These are phyloP conservation scores for Vitis hybrid DNA, from an alignment of 177 flowering plant genomes.

Conservation along the genomic window DNA sequence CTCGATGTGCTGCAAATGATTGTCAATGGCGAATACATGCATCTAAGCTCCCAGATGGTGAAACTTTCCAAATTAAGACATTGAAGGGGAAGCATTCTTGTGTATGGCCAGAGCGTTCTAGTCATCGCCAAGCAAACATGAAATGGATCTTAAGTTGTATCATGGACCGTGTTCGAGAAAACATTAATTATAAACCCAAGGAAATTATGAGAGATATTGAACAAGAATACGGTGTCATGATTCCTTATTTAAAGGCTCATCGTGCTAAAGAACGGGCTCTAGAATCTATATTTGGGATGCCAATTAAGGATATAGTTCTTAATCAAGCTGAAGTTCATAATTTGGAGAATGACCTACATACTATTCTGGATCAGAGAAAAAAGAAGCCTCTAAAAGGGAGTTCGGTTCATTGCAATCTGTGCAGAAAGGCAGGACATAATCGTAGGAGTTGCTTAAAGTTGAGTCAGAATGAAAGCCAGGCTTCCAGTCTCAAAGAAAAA, in stretches of 20 bases:
- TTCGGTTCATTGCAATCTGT: slow-evolving; percentile 3
- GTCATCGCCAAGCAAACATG: slow-evolving; percentile 3
- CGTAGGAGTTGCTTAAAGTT: slow-evolving; percentile 1
- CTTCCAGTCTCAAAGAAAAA: not conserved
- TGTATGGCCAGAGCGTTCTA: not conserved
- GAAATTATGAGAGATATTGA: slow-evolving; percentile 5
- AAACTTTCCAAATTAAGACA: slow-evolving; percentile 6
- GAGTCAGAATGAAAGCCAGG: not conserved
- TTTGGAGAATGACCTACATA: not conserved
- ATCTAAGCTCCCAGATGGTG: slow-evolving; percentile 1
- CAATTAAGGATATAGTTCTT: slow-evolving; percentile 6
- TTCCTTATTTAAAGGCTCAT: slow-evolving; percentile 5
- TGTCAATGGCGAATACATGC: slow-evolving; percentile 8
- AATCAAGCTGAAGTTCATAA: not conserved
- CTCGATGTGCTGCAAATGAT: slow-evolving; percentile 4
- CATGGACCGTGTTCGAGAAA: slow-evolving; percentile 6
- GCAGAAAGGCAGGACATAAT: slow-evolving; percentile 7
- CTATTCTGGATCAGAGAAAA: not conserved
- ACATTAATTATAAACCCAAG: slow-evolving; percentile 1
- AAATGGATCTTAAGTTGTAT: slow-evolving; percentile 6
- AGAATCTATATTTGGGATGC: slow-evolving; percentile 5
- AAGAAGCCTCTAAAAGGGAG: slow-evolving; percentile 7
- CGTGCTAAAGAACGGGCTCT: slow-evolving; percentile 3
- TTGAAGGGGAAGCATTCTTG: slow-evolving; percentile 6
- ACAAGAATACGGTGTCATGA: not conserved